A percentile compares a stretch with the other conserved stretches of the same genome.
These are phyloP conservation scores for Clohesyomyces aquaticus DNA, from an alignment of 495 filamentous ascomycete genomes.

Conservation along the genomic window DNA sequence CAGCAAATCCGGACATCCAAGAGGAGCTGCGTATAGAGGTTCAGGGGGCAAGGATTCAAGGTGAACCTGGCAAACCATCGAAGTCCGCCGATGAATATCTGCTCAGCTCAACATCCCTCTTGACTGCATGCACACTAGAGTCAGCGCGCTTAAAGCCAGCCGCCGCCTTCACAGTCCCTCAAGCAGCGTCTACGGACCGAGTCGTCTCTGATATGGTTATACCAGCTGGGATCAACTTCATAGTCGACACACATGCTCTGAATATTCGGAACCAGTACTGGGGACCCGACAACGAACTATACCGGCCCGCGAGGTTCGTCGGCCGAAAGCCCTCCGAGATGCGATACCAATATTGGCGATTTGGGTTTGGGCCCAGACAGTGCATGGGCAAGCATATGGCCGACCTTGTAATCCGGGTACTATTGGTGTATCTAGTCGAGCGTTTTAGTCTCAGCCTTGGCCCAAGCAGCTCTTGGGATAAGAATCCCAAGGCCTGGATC, in stretches of 20 bases:
- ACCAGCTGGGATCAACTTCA: conserved; percentile 38
- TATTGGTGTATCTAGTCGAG: conserved; percentile 14
- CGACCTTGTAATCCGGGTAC: conserved; percentile 9
- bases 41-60: not conserved
- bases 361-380: conserved; percentile 33
- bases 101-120: conserved; percentile 21
- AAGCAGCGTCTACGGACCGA: conserved; percentile 42
- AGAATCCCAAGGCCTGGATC: conserved; percentile 11
- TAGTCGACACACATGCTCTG: conserved; percentile 50
- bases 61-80: not conserved
- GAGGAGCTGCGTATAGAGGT: not conserved
- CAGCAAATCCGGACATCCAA: conserved; percentile 40
- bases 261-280: conserved; percentile 49
- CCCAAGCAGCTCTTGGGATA: not conserved
- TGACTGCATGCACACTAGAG: conserved; percentile 46
- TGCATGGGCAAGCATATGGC: conserved; percentile 27
- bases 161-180: conserved; percentile 48
- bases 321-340: not conserved
- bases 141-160: conserved; percentile 47
- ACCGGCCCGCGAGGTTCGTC: conserved; percentile 31
- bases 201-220: conserved; percentile 5
- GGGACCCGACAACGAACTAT: conserved; percentile 41
- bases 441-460: conserved; percentile 3
- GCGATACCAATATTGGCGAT: conserved; percentile 31
- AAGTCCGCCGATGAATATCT: no score